Conservation (phyloP, 352 stramenopile genomes). For the Pythium biforme region DNA sequence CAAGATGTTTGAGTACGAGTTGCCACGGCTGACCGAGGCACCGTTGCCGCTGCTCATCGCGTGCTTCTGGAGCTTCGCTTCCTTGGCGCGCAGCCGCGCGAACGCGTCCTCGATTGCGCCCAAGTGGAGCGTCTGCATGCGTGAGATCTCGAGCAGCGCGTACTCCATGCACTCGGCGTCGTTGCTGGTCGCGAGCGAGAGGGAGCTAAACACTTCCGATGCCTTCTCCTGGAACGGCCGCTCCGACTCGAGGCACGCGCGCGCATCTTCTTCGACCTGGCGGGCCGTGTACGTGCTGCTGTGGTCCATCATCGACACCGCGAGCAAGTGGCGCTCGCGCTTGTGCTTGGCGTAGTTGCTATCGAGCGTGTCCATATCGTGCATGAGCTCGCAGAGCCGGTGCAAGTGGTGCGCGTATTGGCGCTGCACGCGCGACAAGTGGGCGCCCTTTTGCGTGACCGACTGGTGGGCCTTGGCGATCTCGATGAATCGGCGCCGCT, state of each 20-base stretch:
- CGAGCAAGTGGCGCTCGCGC: conserved; percentile 30
- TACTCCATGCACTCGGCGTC: conserved; percentile 83
- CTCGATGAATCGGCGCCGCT: conserved; percentile 64
- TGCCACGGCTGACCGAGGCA: conserved; percentile 4
- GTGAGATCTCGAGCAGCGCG: conserved; percentile 68
- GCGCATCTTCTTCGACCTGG: conserved; percentile 53
- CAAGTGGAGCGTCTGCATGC: conserved; percentile 79
- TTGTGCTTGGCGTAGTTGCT: conserved; percentile 41
- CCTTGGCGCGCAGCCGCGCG: conserved; percentile 45
- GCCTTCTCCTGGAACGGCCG: conserved; percentile 59
- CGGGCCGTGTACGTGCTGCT: conserved; percentile 29
- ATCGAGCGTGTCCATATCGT: conserved; percentile 72
- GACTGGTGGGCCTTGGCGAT: conserved; percentile 61
- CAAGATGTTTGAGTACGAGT: conserved; percentile 14
- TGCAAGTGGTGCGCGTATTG: conserved; percentile 68
- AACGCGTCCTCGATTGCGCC: conserved; percentile 78
- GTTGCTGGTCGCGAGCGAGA: conserved; percentile 70
- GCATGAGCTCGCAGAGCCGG: conserved; percentile 66
- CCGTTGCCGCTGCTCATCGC: conserved; percentile 2
- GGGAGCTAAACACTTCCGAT: conserved; percentile 67
- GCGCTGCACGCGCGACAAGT: conserved; percentile 59
- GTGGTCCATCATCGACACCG: conserved; percentile 32
- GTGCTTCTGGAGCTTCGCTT: conserved; percentile 43
- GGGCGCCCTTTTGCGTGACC: conserved; percentile 55
- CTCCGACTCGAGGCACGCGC: conserved; percentile 53